Evolutionary conservation across 345 rosid species (phyloP).

Genomic region (Schrenkiella parvula): DNA sequence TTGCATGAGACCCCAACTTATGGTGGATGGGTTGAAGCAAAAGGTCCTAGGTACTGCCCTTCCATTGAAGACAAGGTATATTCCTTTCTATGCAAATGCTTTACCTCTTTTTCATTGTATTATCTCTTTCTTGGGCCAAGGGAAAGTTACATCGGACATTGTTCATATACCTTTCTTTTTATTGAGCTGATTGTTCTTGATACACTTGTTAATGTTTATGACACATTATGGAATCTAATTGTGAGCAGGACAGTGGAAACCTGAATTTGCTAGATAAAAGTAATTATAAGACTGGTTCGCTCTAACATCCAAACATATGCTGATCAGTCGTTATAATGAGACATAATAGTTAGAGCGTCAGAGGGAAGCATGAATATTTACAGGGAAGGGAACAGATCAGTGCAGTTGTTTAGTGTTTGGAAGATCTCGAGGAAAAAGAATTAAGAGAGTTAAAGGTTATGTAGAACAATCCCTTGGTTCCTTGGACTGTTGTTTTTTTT

Average conservation of each 20-base stretch:
- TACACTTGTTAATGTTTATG: constrained; percentile 9
- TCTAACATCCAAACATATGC: background rate
- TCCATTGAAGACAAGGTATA: constrained; percentile 95
- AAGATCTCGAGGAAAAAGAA: background rate
- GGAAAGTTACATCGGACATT: background rate
- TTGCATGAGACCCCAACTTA: constrained; percentile 98
- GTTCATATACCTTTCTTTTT: background rate
- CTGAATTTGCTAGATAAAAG: background rate
- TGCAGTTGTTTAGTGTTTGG: background rate
- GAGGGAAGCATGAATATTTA: background rate
- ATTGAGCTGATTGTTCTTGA: background rate
- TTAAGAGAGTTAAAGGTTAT: background rate
- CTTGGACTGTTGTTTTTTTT: background rate
- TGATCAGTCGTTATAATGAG: background rate
- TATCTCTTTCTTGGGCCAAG: constrained; percentile 6
- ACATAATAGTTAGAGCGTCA: background rate
- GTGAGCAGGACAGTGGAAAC: background rate
- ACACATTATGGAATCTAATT: background rate
- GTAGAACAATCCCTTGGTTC: constrained; percentile 3
- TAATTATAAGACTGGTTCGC: background rate
- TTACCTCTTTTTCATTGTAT: background rate
- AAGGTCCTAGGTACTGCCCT: constrained; percentile 99
- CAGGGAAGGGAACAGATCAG: constrained; percentile 1
- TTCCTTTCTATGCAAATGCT: background rate
- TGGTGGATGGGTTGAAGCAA: constrained; percentile 99